These are phyloP conservation scores for Grifola frondosa DNA, from an alignment of 1,284 basidiomycete genomes.

Conservation along the genomic window DNA sequence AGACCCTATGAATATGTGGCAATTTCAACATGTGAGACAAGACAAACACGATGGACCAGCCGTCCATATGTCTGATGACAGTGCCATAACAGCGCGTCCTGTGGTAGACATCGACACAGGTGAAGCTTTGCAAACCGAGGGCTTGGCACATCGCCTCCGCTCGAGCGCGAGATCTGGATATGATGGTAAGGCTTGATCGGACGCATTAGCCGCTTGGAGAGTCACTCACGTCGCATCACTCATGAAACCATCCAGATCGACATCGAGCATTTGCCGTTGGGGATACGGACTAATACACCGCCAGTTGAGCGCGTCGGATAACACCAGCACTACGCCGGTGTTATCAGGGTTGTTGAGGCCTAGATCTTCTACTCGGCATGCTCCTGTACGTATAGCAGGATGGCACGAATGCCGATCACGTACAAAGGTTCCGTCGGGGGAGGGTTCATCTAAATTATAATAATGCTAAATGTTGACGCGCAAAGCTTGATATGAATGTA, in stretches of 20 bases:
- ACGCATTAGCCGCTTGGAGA: background rate
- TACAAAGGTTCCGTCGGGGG: constrained; percentile 63
- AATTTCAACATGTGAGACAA: no score
- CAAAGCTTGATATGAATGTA: no score
- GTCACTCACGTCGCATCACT: constrained; percentile 14
- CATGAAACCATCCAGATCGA: no score
- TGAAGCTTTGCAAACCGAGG: constrained; percentile 56
- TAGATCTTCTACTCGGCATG: constrained; percentile 64
- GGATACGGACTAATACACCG: constrained; percentile 40
- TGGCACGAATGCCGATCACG: constrained; percentile 57
- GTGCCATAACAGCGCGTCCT: constrained; percentile 71
- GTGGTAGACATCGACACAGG: constrained; percentile 74
- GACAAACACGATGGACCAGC: constrained; percentile 81
- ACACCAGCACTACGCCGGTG: constrained; percentile 53
- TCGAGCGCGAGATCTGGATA: constrained; percentile 39
- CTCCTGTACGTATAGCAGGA: constrained; percentile 67
- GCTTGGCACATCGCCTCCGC: constrained; percentile 44
- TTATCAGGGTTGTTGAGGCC: constrained; percentile 48
- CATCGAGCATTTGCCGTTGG: no score
- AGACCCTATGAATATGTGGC: no score
- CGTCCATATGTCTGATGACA: constrained; percentile 65
- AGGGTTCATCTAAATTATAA: constrained; percentile 52
- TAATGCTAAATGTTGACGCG: constrained; percentile 6
- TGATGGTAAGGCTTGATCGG: no score
- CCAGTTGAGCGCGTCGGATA: constrained; percentile 57